Evolutionary conservation across 1,139 yeast species (phyloP), one percentile per base, ranked within the genome.

Genomic region (Saccharomyces hybrid): DNA sequence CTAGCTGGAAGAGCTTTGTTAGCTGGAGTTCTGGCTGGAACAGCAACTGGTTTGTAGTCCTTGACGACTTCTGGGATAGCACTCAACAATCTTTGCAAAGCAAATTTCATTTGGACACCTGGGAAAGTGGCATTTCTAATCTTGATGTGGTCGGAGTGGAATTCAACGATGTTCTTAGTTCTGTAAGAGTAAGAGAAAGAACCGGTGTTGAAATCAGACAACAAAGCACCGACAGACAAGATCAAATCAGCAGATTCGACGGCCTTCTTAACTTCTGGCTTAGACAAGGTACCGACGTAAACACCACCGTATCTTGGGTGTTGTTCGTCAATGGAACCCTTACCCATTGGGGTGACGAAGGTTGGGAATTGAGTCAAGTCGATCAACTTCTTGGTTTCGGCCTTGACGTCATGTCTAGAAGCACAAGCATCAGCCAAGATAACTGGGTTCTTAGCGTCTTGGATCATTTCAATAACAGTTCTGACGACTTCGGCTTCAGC

Each of bases 341-440:
- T 88, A 73, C 96, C 96, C 95, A 88, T 87, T 61, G 96, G 96
- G 53, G 96, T 88, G 55, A 86, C 86, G 73, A 81, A 88, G 34
- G 86, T 87, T 44, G 95, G 95, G 82, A 83, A 88, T 69, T 86
- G 84, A 50, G 96, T 86, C 53, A 75, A 67, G 62, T 82, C 81
- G 54, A 86, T 86, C 68, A 88, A 78, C 62, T 76, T 71, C 60
- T 73, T 75, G 57, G 87, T 84, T 72, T 85, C 89, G 38, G 71
- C 73, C 66, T 78, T 78, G 64, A 84, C 86, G 61, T 78, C 78
- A 72, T 88, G 95, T 75, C 96, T 81, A 52, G 85, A 75, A 58
- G 91, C 89, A 78, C 96, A 88, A 47, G 96, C 95, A 74, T 88
- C 96, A 50, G 88, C 90, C 64, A 88, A 76, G 62, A 88, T 80